Evolutionary conservation across 208 protist genomes (phyloP), one percentile per base, ranked within the genome.

Genomic region (Trypanosoma vivax): DNA sequence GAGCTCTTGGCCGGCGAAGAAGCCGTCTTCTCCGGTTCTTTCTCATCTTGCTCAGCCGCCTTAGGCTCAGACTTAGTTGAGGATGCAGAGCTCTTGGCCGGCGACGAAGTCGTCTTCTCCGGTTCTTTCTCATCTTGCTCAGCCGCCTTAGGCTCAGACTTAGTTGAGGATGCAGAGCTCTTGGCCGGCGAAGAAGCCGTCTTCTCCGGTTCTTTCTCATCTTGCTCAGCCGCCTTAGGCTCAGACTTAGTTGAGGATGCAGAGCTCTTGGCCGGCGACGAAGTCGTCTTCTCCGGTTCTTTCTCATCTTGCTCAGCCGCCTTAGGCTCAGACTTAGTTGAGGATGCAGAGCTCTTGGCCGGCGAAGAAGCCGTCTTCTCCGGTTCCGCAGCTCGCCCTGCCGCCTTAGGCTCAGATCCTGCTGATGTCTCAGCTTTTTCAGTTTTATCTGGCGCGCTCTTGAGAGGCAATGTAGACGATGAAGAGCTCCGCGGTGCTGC

Each of bases 41-140:
- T 58, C 5, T 52, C 40, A 45, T 40, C 9, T 18, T 42, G 23
- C 10, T 50, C 56, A 16, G 52, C 51, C 5, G 13, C 37, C 2
- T 9, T 16, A 14, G 6, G n/a, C 39, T 43, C 39, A 43, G 39
- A 43, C n/a, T 0, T 13, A n/a, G n/a, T n/a, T n/a, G n/a, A n/a
- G n/a, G n/a, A n/a, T 37, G 7, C 33, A 37, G 33, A 7, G 10
- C 13, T 37, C 33, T 13, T 37, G 33, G 7, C 33, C 33, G 13
- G 10, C 7, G 33, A n/a, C 7, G 24, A 14, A 5, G 10, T 21
- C 25, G 11, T 18, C 6, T 5, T 54, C 13, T 53, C 24, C 6
- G 39, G 25, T 6, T 48, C 11, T 48, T 52, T 58, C 5, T 52
- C 40, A 45, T 40, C 9, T 18, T 42, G 23, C 10, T 50, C 56